These are phyloP conservation scores for Sporisorium graminicola DNA, from an alignment of 1,284 basidiomycete species.

Conservation along the genomic window DNA sequence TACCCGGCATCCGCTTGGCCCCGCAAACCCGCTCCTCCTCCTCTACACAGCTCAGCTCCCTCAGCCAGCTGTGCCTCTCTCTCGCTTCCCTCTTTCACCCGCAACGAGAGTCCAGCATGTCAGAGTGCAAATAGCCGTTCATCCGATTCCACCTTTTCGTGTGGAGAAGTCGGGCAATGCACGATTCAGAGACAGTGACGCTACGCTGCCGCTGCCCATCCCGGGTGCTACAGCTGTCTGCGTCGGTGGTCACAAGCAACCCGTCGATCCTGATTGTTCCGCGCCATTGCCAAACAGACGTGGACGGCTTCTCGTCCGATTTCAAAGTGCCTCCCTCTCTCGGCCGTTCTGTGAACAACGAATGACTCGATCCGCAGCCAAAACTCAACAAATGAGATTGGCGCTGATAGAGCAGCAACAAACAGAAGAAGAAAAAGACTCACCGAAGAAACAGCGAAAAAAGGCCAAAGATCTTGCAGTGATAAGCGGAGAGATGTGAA, in stretches of 20 bases:
- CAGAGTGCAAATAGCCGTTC: slow-evolving; percentile 1
- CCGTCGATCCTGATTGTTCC: slow-evolving; percentile 5
- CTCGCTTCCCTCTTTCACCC: slow-evolving; percentile 15
- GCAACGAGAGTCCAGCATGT: neutral
- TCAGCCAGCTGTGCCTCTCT: neutral
- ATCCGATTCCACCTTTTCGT: slow-evolving; percentile 2
- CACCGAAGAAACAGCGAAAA: slow-evolving; percentile 32
- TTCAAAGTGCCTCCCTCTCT: slow-evolving; percentile 5
- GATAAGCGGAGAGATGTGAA: slow-evolving; percentile 22
- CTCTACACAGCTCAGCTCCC: neutral
- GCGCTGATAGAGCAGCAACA: slow-evolving; percentile 10
- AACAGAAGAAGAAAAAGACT: slow-evolving; percentile 17
- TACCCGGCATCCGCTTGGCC: slow-evolving; percentile 10
- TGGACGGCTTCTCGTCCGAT: slow-evolving; percentile 15
- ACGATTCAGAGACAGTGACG: slow-evolving; percentile 26
- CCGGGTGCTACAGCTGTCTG: neutral
- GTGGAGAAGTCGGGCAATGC: slow-evolving; percentile 22
- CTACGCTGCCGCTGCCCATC: slow-evolving; percentile 6
- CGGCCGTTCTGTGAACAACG: slow-evolving; percentile 19
- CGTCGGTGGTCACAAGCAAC: neutral
- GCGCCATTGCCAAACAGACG: neutral
- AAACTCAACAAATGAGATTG: slow-evolving; percentile 25
- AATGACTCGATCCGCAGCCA: slow-evolving; percentile 30
- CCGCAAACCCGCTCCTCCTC: too few relatives aligned
- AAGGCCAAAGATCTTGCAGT: slow-evolving; percentile 12